A percentile compares a stretch with the other conserved stretches of the same genome.
Evolutionary conservation across 495 filamentous ascomycete genomes (phyloP).

Genomic region (Podospora australis): DNA sequence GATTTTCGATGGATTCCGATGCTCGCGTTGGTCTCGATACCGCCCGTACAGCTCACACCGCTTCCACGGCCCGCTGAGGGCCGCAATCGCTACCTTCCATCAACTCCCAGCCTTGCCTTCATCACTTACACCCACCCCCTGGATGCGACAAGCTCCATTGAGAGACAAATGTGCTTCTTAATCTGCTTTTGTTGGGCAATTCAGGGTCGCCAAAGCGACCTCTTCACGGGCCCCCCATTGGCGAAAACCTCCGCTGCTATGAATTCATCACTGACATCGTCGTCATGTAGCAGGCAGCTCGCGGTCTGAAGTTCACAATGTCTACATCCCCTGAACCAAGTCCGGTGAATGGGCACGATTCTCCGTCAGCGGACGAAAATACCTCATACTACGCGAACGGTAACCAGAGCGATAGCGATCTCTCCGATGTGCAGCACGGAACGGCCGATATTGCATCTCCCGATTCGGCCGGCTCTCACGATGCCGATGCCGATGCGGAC

Average conservation of each 20-base stretch:
- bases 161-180: conserved; percentile 8
- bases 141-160: conserved; percentile 43
- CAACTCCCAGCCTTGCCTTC: conserved; percentile 37
- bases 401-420: conserved; percentile 38
- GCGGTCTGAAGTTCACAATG: conserved; percentile 35
- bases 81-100: conserved; percentile 37
- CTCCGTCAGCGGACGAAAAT: conserved; percentile 23
- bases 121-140: conserved; percentile 37
- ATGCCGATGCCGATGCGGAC: conserved; percentile 15
- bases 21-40: conserved; percentile 23
- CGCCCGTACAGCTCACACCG: conserved; percentile 9
- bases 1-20: conserved; percentile 29
- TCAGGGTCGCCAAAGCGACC: conserved; percentile 31
- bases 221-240: conserved; percentile 22
- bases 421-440: conserved; percentile 40
- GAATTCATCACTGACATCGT: conserved; percentile 39
- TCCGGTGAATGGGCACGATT: conserved; percentile 37
- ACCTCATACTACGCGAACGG: conserved; percentile 25
- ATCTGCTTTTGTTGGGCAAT: conserved; percentile 22
- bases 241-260: conserved; percentile 9
- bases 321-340: conserved; percentile 43
- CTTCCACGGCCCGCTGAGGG: conserved; percentile 17
- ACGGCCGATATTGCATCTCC: conserved; percentile 20
- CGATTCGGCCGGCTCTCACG: conserved; percentile 50
- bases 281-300: conserved; percentile 40